These are phyloP conservation scores for Helminthosporium solani DNA, from an alignment of 2,329 filamentous ascomycete species.

Conservation along the genomic window DNA sequence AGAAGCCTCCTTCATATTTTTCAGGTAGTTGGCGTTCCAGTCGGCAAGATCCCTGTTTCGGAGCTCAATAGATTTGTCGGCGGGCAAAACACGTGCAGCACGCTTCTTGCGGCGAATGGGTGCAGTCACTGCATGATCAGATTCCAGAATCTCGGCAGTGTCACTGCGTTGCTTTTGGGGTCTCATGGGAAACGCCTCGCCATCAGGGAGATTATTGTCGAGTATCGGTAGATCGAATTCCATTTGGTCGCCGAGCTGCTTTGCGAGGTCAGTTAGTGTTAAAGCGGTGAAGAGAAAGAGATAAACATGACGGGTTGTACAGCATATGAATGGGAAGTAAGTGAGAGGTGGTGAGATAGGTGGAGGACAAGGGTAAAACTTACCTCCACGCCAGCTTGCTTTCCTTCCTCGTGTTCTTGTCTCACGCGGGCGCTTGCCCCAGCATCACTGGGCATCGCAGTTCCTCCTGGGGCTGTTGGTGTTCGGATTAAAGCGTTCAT, in stretches of 20 bases:
- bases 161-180: slow-evolving; percentile 11
- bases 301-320: neutral
- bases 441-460: slow-evolving; percentile 28
- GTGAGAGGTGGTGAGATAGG: slow-evolving; percentile 7
- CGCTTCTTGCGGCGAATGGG: slow-evolving; percentile 43
- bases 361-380: slow-evolving; percentile 22
- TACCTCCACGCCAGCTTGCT: slow-evolving; percentile 38
- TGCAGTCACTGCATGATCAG: slow-evolving; percentile 43
- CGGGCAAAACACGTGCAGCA: slow-evolving; percentile 44
- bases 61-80: slow-evolving; percentile 55
- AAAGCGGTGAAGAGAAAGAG: neutral
- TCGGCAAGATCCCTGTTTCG: slow-evolving; percentile 56
- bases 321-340: neutral
- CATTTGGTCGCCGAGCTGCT: slow-evolving; percentile 28
- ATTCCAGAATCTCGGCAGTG: slow-evolving; percentile 29
- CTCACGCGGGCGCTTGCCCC: slow-evolving; percentile 44
- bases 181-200: slow-evolving; percentile 25
- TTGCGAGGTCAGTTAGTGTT: slow-evolving; percentile 18
- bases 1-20: slow-evolving; percentile 58
- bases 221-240: slow-evolving; percentile 36
- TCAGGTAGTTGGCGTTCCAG: slow-evolving; percentile 61
- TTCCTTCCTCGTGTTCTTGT: slow-evolving; percentile 46
- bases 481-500: slow-evolving; percentile 13
- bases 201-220: slow-evolving; percentile 37
- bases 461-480: slow-evolving; percentile 12